Base-by-base conservation (phyloP, 306 rosid species). In the Quercus parvula region DNA sequence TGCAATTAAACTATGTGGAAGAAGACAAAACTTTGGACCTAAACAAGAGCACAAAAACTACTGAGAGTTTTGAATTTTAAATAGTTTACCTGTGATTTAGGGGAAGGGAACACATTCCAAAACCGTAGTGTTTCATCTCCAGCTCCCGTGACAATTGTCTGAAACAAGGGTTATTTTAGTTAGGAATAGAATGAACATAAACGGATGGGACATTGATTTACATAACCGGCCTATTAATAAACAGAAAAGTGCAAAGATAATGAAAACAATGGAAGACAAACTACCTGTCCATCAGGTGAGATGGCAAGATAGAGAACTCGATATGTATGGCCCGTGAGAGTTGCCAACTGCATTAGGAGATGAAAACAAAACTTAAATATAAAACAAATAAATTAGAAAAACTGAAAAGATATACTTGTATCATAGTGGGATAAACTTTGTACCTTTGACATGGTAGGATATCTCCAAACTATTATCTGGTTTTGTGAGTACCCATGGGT, bases 101-200 rank as follows among this genome's bases (percentile, higher is more conserved):
- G 98, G 75, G 97, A 93, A 71, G 98, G 99, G 73, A 96, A 96
- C 52, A 96, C 98, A 54, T 93, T 93, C 99, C 99, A 96, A 82
- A 93, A 96, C 86, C 98, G 89, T 22, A 93, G 98, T 17, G 99
- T 96, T 85, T 96, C 99, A 78, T 96, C 99, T 77, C 99, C 99
- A n/a, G 98, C 99, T 79, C 99, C 99, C 1, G 99, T 96, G 77
- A 96, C 99, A 81, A 96, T 91, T 56, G 97, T 96, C 99, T 96
- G 92, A 84, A 87, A 84, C 67, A 55, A 13, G 70, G 35, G 58
- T 62, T 75, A 46, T 59, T 74, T 59, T 49, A 64, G 15, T 18
- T 14, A 85, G 76, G 27, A 30, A 59, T 86, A 76, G 38, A 70
- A 73, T 54, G 58, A 73, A 24, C 17, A 71, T 20, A 57, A 56